phyloP scores from a whole-genome alignment of 805 yeast species.

The Sungouiozyma ichnusensis region DNA sequence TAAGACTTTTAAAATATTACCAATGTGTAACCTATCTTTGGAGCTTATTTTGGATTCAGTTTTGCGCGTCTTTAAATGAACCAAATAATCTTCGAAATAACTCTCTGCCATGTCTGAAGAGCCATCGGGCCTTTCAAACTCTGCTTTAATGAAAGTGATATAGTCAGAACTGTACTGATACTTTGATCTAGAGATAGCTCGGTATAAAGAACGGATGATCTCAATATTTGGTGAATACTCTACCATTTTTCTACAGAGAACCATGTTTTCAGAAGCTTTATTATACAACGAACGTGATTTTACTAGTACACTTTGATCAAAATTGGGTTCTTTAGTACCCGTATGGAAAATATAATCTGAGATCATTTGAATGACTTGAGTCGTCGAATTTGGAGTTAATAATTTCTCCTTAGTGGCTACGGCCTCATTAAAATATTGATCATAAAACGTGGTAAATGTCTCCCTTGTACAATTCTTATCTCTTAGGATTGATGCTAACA shows the following conservation, averaged over 20 bases:
- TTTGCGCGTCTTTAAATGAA: too few relatives aligned
- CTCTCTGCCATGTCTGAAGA: slow-evolving; percentile 15
- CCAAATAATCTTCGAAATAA: slow-evolving; percentile 14
- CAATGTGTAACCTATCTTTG: too few relatives aligned
- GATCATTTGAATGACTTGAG: slow-evolving; percentile 17
- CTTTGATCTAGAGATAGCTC: slow-evolving; percentile 12
- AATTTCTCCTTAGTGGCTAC: slow-evolving; percentile 1
- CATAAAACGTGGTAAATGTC: slow-evolving; percentile 12
- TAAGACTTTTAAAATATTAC: too few relatives aligned
- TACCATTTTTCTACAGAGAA: slow-evolving; percentile 14
- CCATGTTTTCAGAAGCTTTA: slow-evolving; percentile 5
- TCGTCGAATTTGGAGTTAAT: slow-evolving; percentile 10
- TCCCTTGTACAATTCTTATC: slow-evolving; percentile 6
- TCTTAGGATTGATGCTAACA: slow-evolving; percentile 12
- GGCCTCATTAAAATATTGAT: slow-evolving; percentile 7
- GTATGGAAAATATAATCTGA: slow-evolving; percentile 10
- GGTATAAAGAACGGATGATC: slow-evolving; percentile 12
- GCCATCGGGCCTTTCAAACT: slow-evolving; percentile 16
- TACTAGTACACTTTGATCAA: slow-evolving; percentile 14
- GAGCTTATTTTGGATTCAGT: too few relatives aligned
- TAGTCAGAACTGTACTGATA: slow-evolving; percentile 1
- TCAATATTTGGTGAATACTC: slow-evolving; percentile 14
- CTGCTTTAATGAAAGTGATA: slow-evolving; percentile 18
- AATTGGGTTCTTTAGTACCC: slow-evolving; percentile 11
- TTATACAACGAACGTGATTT: slow-evolving; percentile 8